Conservation (phyloP, 2,329 filamentous ascomycete genomes). For the Neocatenulostroma microsporum region DNA sequence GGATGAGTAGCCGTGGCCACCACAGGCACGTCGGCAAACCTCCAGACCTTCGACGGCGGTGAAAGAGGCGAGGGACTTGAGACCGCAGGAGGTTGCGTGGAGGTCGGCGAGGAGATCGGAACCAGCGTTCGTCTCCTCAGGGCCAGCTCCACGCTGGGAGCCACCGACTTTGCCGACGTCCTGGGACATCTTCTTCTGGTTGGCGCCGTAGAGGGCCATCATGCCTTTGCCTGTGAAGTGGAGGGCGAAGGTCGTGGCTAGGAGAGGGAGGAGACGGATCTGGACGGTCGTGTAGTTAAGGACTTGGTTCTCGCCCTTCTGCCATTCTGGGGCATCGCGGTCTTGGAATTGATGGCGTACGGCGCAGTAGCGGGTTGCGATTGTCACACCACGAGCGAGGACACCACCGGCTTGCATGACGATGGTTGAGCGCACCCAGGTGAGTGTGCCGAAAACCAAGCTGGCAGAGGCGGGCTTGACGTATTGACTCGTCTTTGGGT, state of each 20-base stretch:
- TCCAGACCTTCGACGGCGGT: slow-evolving; percentile 68
- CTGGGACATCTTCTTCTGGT: slow-evolving; percentile 57
- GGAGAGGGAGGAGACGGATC: slow-evolving; percentile 61
- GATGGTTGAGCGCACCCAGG: slow-evolving; percentile 65
- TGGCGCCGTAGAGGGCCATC: slow-evolving; percentile 65
- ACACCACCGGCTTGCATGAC: slow-evolving; percentile 65
- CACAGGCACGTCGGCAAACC: slow-evolving; percentile 65
- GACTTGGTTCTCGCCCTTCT: slow-evolving; percentile 61
- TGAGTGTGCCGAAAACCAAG: slow-evolving; percentile 67
- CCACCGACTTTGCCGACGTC: slow-evolving; percentile 36
- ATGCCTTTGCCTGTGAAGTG: slow-evolving; percentile 72
- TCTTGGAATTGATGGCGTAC: slow-evolving; percentile 74
- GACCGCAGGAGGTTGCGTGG: slow-evolving; percentile 67
- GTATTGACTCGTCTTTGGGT: slow-evolving; percentile 61
- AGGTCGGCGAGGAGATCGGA: slow-evolving; percentile 64
- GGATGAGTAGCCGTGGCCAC: slow-evolving; percentile 67
- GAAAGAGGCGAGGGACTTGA: slow-evolving; percentile 66
- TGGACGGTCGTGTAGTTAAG: slow-evolving; percentile 78
- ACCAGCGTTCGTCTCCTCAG: slow-evolving; percentile 59
- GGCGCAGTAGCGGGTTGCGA: slow-evolving; percentile 65
- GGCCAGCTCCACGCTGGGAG: slow-evolving; percentile 51
- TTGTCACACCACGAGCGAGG: slow-evolving; percentile 67
- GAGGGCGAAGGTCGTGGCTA: slow-evolving; percentile 66
- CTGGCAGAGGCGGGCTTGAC: slow-evolving; percentile 57
- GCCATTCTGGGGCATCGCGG: slow-evolving; percentile 53